phyloP scores from a whole-genome alignment of 2,329 filamentous ascomycete species.

The Sarocladiaceae sp. region DNA sequence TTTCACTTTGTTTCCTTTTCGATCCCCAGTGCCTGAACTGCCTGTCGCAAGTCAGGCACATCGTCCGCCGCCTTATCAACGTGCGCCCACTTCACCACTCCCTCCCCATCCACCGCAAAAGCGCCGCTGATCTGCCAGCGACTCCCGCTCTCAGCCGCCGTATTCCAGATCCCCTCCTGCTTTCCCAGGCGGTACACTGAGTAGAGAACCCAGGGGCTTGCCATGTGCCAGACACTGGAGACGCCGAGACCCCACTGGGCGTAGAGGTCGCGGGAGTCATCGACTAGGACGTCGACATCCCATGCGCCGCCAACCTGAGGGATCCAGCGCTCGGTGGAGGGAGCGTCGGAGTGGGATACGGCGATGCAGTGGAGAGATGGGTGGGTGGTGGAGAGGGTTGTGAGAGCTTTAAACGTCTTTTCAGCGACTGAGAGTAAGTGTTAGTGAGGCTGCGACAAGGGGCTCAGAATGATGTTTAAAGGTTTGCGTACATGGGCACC shows the following conservation, averaged over 20 bases:
- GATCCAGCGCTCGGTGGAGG: conserved; percentile 52
- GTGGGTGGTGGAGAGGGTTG: conserved; percentile 43
- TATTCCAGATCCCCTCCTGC: conserved; percentile 60
- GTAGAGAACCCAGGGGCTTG: conserved; percentile 52
- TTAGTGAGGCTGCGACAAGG: not conserved
- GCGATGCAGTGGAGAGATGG: conserved; percentile 50
- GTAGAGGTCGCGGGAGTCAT: conserved; percentile 54
- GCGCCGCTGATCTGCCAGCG: conserved; percentile 64
- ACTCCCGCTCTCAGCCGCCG: conserved; percentile 57
- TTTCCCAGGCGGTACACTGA: conserved; percentile 51
- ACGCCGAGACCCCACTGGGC: conserved; percentile 60
- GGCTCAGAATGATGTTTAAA: not conserved
- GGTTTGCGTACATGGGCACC: conserved; percentile 59
- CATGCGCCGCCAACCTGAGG: conserved; percentile 49
- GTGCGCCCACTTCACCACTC: conserved; percentile 25
- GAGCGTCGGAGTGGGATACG: conserved; percentile 51
- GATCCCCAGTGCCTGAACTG: conserved; percentile 20
- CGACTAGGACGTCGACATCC: conserved; percentile 53
- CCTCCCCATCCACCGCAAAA: conserved; percentile 41
- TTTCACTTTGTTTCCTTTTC: not conserved
- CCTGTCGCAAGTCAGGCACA: conserved; percentile 23
- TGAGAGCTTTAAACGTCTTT: conserved; percentile 54
- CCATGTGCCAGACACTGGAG: conserved; percentile 54
- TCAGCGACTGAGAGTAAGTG: conserved; percentile 50
- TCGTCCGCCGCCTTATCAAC: conserved; percentile 23